A percentile compares a stretch with the other conserved stretches of the same genome.
Evolutionary conservation across 345 rosid genomes (phyloP).

Genomic region (Carallia pectinifolia): DNA sequence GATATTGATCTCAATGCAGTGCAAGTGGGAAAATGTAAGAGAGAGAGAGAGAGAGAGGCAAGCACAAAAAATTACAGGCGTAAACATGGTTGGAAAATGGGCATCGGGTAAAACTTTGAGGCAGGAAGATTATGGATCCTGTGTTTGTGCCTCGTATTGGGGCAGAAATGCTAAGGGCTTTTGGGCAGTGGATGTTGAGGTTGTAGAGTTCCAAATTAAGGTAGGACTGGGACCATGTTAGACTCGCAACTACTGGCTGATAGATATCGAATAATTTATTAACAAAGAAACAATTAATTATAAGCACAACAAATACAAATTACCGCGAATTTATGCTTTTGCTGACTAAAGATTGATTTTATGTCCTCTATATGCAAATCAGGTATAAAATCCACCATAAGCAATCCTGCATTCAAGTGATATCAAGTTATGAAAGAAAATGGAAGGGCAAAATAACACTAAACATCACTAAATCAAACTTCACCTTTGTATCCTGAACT

Average conservation of each 20-base stretch:
- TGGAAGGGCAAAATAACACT: neutral
- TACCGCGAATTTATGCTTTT: constrained; percentile 61
- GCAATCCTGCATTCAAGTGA: constrained; percentile 54
- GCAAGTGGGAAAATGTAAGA: too few relatives aligned
- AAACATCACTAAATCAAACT: neutral
- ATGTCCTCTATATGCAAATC: constrained; percentile 64
- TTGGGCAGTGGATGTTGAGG: constrained; percentile 30
- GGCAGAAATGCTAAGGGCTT: constrained; percentile 47
- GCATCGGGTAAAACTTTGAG: constrained; percentile 47
- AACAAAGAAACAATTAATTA: too few relatives aligned
- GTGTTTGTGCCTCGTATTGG: constrained; percentile 56
- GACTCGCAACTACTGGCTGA: constrained; percentile 29
- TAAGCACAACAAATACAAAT: constrained; percentile 4
- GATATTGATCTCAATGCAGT: too few relatives aligned
- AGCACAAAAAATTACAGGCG: neutral
- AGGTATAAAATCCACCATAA: constrained; percentile 74
- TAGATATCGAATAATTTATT: constrained; percentile 8
- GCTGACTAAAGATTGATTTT: constrained; percentile 57
- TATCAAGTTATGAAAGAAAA: constrained; percentile 14
- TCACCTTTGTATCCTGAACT: constrained; percentile 65
- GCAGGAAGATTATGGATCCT: constrained; percentile 69
- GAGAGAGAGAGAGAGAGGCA: too few relatives aligned
- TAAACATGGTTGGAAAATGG: neutral
- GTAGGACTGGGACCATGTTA: neutral
- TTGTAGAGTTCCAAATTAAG: too few relatives aligned